phyloP scores from a whole-genome alignment of 225 moss, liverwort and hornwort genomes.

The Physcomitrium patens region DNA sequence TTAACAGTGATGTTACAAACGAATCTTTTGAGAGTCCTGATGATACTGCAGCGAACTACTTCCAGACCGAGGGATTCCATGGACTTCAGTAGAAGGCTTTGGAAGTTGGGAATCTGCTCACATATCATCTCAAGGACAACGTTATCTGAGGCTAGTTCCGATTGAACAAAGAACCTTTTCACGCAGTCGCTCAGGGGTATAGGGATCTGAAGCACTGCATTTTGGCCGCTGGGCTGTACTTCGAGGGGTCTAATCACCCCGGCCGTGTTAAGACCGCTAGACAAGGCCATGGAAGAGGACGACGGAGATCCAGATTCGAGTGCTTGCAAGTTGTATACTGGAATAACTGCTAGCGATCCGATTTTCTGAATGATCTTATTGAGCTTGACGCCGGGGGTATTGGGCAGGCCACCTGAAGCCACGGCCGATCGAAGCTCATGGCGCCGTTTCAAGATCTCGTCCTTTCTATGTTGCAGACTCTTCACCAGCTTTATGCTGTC shows the following conservation, averaged over 20 bases:
- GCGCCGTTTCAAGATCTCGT: conserved; percentile 34
- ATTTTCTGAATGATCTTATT: conserved; percentile 31
- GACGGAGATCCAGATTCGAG: conserved; percentile 20
- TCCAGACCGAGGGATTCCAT: conserved; percentile 47
- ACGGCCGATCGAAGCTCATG: conserved; percentile 33
- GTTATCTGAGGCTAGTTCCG: conserved; percentile 32
- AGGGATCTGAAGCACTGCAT: conserved; percentile 15
- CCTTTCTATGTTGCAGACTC: conserved; percentile 72
- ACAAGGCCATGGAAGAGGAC: conserved; percentile 13
- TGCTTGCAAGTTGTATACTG: neutral
- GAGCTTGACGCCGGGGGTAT: conserved; percentile 25
- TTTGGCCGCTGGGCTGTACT: neutral
- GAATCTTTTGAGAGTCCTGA: conserved; percentile 25
- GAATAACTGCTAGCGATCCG: conserved; percentile 20
- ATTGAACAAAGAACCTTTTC: conserved; percentile 47
- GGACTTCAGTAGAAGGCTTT: conserved; percentile 41
- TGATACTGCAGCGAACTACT: conserved; percentile 42
- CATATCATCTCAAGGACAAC: conserved; percentile 54
- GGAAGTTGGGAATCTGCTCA: conserved; percentile 38
- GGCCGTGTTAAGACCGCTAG: neutral
- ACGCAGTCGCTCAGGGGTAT: conserved; percentile 41
- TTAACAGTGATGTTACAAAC: conserved; percentile 52
- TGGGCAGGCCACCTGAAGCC: conserved; percentile 11
- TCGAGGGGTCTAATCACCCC: conserved; percentile 11
- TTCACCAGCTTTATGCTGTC: conserved; percentile 59